These are phyloP conservation scores for Neurospora hispaniola DNA, from an alignment of 495 filamentous ascomycete genomes.

Conservation along the genomic window DNA sequence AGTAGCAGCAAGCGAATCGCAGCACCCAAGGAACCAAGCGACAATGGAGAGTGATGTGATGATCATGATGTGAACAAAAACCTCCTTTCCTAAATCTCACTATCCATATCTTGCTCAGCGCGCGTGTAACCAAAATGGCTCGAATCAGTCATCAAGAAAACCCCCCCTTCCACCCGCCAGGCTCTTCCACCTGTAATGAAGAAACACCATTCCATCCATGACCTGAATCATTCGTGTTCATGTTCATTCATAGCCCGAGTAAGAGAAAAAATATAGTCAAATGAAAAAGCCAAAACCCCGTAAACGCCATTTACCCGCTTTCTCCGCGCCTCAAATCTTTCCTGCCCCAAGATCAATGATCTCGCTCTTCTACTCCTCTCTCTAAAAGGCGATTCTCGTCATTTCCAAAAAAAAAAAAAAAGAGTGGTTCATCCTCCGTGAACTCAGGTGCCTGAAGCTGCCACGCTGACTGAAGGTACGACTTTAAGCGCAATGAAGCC, in stretches of 20 bases:
- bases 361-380: neutral
- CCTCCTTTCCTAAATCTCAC: neutral
- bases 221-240: neutral
- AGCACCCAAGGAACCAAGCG: neutral
- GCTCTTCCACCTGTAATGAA: neutral
- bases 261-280: neutral
- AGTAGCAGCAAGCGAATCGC: neutral
- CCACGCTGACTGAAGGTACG: neutral
- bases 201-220: neutral
- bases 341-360: neutral
- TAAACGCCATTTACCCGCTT: neutral
- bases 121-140: neutral
- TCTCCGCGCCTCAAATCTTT: neutral
- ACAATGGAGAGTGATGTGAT: neutral
- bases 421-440: neutral
- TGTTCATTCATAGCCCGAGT: neutral
- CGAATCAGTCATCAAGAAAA: neutral
- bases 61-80: neutral
- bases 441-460: neutral
- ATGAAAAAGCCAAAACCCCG: neutral
- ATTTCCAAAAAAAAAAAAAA: neutral
- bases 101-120: neutral
- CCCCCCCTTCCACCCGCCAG: neutral
- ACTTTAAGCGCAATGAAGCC: neutral
- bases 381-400: neutral